A percentile compares a stretch with the other conserved stretches of the same genome.
Conservation (phyloP, 441 rosid species). For the Populus trichocarpa region DNA sequence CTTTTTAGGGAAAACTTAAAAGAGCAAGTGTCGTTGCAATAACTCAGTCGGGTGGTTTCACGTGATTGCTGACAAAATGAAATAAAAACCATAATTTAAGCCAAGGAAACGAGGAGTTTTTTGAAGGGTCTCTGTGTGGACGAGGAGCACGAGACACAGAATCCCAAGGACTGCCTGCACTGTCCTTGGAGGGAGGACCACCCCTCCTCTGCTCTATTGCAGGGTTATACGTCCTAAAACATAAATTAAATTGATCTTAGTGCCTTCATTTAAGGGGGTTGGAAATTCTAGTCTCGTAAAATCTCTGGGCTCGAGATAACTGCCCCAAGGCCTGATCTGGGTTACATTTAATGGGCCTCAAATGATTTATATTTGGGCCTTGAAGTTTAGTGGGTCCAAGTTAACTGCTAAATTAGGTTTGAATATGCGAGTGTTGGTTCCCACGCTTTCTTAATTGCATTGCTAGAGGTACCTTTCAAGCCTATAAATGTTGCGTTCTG, state of each 20-base stretch:
- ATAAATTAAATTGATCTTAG: neutral
- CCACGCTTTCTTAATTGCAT: no score
- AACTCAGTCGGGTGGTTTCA: neutral
- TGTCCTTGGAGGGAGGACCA: neutral
- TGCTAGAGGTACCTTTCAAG: no score
- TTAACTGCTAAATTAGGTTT: no score
- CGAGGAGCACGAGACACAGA: slow-evolving; percentile 14
- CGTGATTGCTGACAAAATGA: neutral
- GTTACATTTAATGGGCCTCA: no score
- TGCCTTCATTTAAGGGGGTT: neutral
- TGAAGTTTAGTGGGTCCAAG: no score
- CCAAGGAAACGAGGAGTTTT: neutral
- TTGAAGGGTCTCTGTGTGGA: neutral
- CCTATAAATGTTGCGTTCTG: neutral
- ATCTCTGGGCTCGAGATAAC: no score
- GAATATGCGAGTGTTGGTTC: no score
- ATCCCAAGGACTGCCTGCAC: slow-evolving; percentile 1
- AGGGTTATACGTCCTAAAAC: neutral
- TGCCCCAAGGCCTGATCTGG: no score
- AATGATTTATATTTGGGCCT: no score
- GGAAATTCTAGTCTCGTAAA: neutral
- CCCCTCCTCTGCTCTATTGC: neutral
- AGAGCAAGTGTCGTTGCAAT: neutral
- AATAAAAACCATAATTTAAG: neutral
- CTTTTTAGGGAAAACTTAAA: neutral